A percentile compares a stretch with the other conserved stretches of the same genome.
phyloP scores from a whole-genome alignment of 2,329 filamentous ascomycete species.

The Alternaria arborescens region DNA sequence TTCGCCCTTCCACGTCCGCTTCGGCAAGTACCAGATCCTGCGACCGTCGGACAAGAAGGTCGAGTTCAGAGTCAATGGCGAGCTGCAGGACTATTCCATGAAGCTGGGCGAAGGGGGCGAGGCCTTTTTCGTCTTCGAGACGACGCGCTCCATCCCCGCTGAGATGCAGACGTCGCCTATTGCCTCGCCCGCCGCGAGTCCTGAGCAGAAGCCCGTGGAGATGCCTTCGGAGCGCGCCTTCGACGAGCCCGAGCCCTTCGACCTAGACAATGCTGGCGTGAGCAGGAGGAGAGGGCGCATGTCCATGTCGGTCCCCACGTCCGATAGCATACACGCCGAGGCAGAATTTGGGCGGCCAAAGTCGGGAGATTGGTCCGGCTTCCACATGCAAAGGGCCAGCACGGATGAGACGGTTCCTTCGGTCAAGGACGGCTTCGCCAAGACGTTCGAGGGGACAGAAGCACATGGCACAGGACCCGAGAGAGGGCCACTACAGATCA shows the following conservation, averaged over 20 bases:
- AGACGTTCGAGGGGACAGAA: conserved; percentile 31
- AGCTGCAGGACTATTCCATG: conserved; percentile 94
- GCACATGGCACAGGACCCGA: conserved; percentile 34
- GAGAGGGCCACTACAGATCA: conserved; percentile 42
- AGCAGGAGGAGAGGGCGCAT: conserved; percentile 36
- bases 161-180: conserved; percentile 93
- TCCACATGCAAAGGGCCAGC: conserved; percentile 53
- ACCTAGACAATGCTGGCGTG: conserved; percentile 63
- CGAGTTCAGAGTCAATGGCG: conserved; percentile 93
- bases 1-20: conserved; percentile 97
- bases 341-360: conserved; percentile 34
- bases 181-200: conserved; percentile 87
- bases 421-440: conserved; percentile 51
- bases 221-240: conserved; percentile 58
- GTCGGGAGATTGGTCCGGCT: conserved; percentile 49
- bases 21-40: conserved; percentile 96
- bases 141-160: conserved; percentile 88
- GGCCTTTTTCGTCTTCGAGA: conserved; percentile 99
- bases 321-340: conserved; percentile 29
- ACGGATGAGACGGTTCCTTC: conserved; percentile 64
- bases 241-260: conserved; percentile 74
- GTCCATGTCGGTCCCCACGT: conserved; percentile 41
- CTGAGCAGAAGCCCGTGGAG: conserved; percentile 66
- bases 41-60: conserved; percentile 99
- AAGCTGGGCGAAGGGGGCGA: conserved; percentile 97